Percentiles rank a stretch among this genome's conserved stretches.
Conservation (phyloP, 2,329 filamentous ascomycete genomes). For the Diaporthe velutina region DNA sequence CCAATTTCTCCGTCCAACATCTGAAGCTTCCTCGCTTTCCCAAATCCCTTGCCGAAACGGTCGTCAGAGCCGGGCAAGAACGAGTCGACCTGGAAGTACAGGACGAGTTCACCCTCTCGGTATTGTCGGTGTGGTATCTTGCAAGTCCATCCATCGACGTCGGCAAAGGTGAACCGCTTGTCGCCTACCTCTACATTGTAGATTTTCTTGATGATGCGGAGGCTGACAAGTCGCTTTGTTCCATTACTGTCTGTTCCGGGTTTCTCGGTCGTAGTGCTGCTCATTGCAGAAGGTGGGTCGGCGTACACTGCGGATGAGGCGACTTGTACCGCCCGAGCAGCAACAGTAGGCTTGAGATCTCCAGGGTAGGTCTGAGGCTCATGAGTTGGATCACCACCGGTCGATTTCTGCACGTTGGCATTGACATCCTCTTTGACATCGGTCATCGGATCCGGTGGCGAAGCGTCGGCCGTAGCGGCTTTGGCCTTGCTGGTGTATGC, state of each 20-base stretch:
- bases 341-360: neutral
- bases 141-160: slow-evolving; percentile 47
- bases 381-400: too few species aligned
- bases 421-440: neutral
- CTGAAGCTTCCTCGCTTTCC: neutral
- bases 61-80: slow-evolving; percentile 45
- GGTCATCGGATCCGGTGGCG: neutral
- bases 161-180: slow-evolving; percentile 25
- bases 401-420: neutral
- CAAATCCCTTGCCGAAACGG: slow-evolving; percentile 13
- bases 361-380: neutral
- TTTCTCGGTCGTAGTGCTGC: neutral
- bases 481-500: slow-evolving; percentile 7
- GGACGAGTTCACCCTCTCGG: slow-evolving; percentile 38
- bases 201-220: slow-evolving; percentile 38
- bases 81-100: slow-evolving; percentile 47
- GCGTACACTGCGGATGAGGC: neutral
- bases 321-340: neutral
- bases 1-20: slow-evolving; percentile 41
- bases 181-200: slow-evolving; percentile 9
- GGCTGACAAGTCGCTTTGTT: slow-evolving; percentile 34
- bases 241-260: neutral
- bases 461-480: neutral
- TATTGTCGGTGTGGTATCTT: slow-evolving; percentile 41
- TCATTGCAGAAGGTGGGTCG: neutral